Evolutionary conservation across 257 asterid genomes (phyloP), one percentile per base, ranked within the genome.

Genomic region (Solanum piurae): DNA sequence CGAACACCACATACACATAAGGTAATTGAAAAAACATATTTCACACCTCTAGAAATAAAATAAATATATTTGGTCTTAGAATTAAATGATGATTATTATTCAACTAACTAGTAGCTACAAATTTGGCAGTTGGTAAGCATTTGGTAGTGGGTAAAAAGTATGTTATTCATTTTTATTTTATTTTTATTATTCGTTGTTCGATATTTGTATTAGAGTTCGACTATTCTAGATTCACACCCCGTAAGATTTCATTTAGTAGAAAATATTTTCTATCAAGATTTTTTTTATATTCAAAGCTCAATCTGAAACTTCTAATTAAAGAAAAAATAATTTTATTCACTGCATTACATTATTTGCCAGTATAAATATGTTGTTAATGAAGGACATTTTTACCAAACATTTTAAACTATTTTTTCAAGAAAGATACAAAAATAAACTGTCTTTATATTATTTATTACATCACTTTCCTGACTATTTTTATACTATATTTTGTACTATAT

Each of bases 191-290:
- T 52, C n/a, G 0, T 16, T 52, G 23, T 52, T 52, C 23, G 2
- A 6, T 52, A 40, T 40, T 0, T 9, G 0, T 52, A 52, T 52
- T 52, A 0, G 0, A 52, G 62, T 52, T 1, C 21, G 9, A 52
- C 0, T 52, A 52, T 2, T 16, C 4, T 18, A 18, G 1, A 52
- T 52, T 18, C n/a, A 52, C 0, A 0, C 7, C 4, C 4, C 6
- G 0, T 52, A 18, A 8, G 0, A 3, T 10, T 52, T 52, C 4
- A 52, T 52, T 52, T 18, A 18, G 62, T 0, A 52, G 0, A 52
- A 52, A 52, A 52, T 18, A 1, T 46, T 52, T 18, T 18, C 62
- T 52, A 16, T 52, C 23, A 14, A 49, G 20, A 5, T 13, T 2
- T 2, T 5, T 14, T 49, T 44, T 5, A 49, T 16, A 49, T 52